A percentile compares a stretch with the other conserved stretches of the same genome.
phyloP scores from a whole-genome alignment of 306 rosid genomes.

The Spatholobus suberectus region DNA sequence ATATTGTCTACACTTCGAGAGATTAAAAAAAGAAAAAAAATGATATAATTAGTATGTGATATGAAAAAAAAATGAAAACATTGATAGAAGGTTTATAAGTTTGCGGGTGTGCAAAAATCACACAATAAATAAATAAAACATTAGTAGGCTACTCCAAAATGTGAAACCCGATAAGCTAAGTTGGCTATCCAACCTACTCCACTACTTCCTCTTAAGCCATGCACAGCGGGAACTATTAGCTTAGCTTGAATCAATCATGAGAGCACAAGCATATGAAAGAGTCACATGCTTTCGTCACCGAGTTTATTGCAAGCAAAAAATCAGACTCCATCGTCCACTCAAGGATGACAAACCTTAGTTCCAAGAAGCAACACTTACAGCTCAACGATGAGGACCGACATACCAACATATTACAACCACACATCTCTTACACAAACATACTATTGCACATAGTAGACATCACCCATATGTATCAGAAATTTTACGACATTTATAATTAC shows the following conservation, averaged over 20 bases:
- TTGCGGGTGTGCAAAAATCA: no score
- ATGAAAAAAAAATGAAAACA: no score
- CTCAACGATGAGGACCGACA: background rate
- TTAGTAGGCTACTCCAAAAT: no score
- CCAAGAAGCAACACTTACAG: background rate
- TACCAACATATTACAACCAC: background rate
- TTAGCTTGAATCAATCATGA: constrained; percentile 2
- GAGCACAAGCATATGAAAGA: background rate
- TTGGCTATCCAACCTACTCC: no score
- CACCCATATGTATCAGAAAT: background rate
- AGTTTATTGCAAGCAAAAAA: constrained; percentile 16
- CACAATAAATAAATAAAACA: no score
- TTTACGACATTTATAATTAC: background rate
- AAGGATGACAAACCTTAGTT: background rate
- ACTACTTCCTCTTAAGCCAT: background rate
- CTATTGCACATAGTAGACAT: background rate
- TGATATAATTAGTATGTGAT: no score
- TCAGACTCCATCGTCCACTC: constrained; percentile 22
- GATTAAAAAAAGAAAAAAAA: no score
- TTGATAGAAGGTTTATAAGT: no score
- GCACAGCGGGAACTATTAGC: background rate
- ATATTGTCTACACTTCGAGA: no score
- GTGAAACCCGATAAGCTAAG: no score
- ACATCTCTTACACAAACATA: background rate
- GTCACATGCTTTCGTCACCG: constrained; percentile 10